Percentiles rank a stretch among this genome's conserved stretches.
Evolutionary conservation across 2,329 filamentous ascomycete genomes (phyloP).

Genomic region (Fusarium paranaense): DNA sequence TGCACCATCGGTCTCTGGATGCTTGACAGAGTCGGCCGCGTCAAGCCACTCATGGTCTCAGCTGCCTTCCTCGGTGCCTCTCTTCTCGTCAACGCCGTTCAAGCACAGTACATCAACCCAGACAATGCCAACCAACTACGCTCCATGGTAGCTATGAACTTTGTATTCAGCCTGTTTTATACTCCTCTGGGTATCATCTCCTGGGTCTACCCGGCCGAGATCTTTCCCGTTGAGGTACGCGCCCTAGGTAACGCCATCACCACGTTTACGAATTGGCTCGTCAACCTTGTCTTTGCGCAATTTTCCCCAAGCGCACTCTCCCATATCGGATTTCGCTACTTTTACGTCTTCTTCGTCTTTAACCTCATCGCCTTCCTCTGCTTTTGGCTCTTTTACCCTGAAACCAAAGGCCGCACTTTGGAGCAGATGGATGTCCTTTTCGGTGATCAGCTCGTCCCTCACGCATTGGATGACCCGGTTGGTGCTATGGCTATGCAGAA

Average conservation of each 20-base stretch:
- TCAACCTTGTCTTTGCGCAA: conserved; percentile 60
- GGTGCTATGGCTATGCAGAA: conserved; percentile 24
- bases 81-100: conserved; percentile 45
- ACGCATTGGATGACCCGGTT: conserved; percentile 21
- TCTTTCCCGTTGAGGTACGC: conserved; percentile 52
- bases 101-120: conserved; percentile 42
- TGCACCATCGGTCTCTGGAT: conserved; percentile 59
- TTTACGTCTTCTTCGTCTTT: conserved; percentile 45
- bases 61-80: conserved; percentile 44
- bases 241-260: conserved; percentile 45
- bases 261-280: conserved; percentile 47
- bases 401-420: conserved; percentile 19
- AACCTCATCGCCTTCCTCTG: conserved; percentile 39
- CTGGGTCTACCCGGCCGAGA: conserved; percentile 54
- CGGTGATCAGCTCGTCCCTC: conserved; percentile 24
- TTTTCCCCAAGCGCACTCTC: conserved; percentile 59
- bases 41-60: conserved; percentile 60
- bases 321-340: conserved; percentile 59
- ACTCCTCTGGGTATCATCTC: conserved; percentile 57
- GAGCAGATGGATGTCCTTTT: conserved; percentile 28
- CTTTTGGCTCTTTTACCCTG: conserved; percentile 32
- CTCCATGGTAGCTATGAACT: conserved; percentile 48
- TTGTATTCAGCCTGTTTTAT: conserved; percentile 49
- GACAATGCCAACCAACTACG: conserved; percentile 43
- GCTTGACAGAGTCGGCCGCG: conserved; percentile 59